phyloP scores from a whole-genome alignment of 2,329 filamentous ascomycete genomes.

The Colletotrichum paranaense region DNA sequence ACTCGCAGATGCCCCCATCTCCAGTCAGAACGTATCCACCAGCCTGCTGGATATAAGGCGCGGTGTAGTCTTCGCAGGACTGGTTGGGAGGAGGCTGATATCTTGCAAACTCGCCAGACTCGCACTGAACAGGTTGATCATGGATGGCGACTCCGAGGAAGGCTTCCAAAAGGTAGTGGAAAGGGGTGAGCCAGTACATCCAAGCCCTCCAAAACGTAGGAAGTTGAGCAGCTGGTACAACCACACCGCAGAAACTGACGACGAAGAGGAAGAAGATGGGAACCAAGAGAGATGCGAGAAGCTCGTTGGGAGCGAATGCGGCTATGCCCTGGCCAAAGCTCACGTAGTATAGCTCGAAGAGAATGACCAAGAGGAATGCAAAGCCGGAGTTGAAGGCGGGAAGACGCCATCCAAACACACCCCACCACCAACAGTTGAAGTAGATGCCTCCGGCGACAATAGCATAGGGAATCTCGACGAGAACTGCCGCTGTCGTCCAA shows the following conservation, averaged over 20 bases:
- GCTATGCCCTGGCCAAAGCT: slow-evolving; percentile 77
- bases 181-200: slow-evolving; percentile 77
- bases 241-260: slow-evolving; percentile 76
- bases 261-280: slow-evolving; percentile 79
- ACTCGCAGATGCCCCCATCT: slow-evolving; percentile 69
- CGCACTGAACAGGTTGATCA: slow-evolving; percentile 66
- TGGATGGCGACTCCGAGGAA: slow-evolving; percentile 68
- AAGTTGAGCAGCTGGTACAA: slow-evolving; percentile 70
- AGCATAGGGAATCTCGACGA: slow-evolving; percentile 78
- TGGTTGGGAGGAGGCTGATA: slow-evolving; percentile 69
- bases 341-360: slow-evolving; percentile 75
- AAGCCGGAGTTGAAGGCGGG: slow-evolving; percentile 69
- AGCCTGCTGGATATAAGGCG: slow-evolving; percentile 59
- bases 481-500: slow-evolving; percentile 72
- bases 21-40: slow-evolving; percentile 72
- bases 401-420: slow-evolving; percentile 59
- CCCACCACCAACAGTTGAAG: slow-evolving; percentile 71
- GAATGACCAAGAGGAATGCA: slow-evolving; percentile 71
- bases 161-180: slow-evolving; percentile 74
- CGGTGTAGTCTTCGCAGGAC: slow-evolving; percentile 70
- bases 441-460: slow-evolving; percentile 74
- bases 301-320: slow-evolving; percentile 72
- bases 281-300: slow-evolving; percentile 74
- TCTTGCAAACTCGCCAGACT: slow-evolving; percentile 65
- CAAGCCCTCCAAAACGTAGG: slow-evolving; percentile 72